Evolutionary conservation across 352 stramenopile species (phyloP).

Genomic region (Saprolegnia parasitica): DNA sequence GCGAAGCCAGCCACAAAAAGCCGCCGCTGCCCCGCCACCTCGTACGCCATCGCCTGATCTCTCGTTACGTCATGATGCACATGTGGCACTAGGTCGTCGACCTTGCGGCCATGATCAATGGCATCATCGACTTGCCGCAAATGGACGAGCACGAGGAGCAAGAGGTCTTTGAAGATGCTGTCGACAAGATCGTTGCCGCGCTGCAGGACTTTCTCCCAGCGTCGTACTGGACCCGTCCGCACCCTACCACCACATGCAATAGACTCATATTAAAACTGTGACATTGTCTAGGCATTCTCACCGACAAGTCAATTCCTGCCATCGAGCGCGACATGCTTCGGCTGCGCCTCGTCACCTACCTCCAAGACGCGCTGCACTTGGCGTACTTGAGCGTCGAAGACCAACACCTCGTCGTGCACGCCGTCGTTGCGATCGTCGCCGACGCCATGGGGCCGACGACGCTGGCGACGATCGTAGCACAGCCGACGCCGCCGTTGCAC

Average conservation of each 20-base stretch:
- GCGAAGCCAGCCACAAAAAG: too few relatives aligned
- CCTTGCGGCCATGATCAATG: conserved; percentile 18
- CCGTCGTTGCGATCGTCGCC: neutral
- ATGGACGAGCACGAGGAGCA: conserved; percentile 13
- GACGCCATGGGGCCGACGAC: neutral
- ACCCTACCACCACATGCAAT: neutral
- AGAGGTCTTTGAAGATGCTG: conserved; percentile 7
- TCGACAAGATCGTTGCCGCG: conserved; percentile 7
- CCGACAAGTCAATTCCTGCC: neutral
- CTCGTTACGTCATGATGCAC: too few relatives aligned
- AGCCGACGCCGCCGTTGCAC: neutral
- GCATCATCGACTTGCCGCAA: neutral
- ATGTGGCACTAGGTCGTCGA: conserved; percentile 1
- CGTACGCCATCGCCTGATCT: too few relatives aligned
- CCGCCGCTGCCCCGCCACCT: too few relatives aligned
- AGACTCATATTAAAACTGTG: too few relatives aligned
- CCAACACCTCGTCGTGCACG: neutral
- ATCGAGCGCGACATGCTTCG: neutral
- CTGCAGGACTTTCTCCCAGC: conserved; percentile 12
- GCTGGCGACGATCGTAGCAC: neutral
- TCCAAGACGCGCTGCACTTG: neutral
- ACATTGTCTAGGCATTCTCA: neutral
- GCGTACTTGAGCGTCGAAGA: conserved; percentile 5
- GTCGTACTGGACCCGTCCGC: conserved; percentile 15
- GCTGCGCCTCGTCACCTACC: neutral